Evolutionary conservation across 805 yeast species (phyloP).

Genomic region (Martiniozyma abietophila): DNA sequence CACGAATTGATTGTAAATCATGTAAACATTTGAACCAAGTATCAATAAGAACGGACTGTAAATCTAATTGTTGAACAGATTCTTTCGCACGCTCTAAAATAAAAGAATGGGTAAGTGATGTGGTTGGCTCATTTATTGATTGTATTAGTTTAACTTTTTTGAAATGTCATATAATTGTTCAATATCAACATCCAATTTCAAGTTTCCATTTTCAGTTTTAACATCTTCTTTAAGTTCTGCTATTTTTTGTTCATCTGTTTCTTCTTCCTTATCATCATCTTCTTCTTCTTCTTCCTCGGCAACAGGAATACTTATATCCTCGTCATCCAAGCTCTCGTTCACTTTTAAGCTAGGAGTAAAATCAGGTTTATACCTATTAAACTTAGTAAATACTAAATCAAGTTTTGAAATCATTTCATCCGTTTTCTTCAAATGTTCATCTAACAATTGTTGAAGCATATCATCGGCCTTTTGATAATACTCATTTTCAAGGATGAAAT

Average conservation of each 20-base stretch:
- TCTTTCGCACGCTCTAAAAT: constrained; percentile 22
- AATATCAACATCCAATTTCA: no score
- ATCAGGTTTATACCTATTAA: constrained; percentile 6
- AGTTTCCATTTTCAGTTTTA: no score
- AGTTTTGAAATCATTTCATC: constrained; percentile 21
- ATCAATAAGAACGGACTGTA: constrained; percentile 43
- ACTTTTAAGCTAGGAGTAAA: neutral
- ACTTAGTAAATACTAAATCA: constrained; percentile 12
- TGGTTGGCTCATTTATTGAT: constrained; percentile 6
- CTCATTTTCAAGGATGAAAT: constrained; percentile 38
- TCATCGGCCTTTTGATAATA: constrained; percentile 55
- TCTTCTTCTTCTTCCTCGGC: constrained; percentile 4
- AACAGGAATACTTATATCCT: neutral
- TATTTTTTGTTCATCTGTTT: neutral
- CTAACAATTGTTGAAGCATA: constrained; percentile 43
- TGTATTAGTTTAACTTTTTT: neutral
- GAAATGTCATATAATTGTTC: constrained; percentile 9
- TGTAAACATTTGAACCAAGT: constrained; percentile 39
- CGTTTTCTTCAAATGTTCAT: constrained; percentile 32
- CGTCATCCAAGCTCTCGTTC: neutral
- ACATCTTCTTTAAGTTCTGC: no score
- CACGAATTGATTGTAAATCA: constrained; percentile 36
- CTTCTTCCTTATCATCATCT: constrained; percentile 1
- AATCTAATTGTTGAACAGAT: constrained; percentile 32
- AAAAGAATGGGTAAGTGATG: constrained; percentile 14